These are phyloP conservation scores for Juncus inflexus DNA, from an alignment of 176 grass and related monocot species.

Conservation along the genomic window DNA sequence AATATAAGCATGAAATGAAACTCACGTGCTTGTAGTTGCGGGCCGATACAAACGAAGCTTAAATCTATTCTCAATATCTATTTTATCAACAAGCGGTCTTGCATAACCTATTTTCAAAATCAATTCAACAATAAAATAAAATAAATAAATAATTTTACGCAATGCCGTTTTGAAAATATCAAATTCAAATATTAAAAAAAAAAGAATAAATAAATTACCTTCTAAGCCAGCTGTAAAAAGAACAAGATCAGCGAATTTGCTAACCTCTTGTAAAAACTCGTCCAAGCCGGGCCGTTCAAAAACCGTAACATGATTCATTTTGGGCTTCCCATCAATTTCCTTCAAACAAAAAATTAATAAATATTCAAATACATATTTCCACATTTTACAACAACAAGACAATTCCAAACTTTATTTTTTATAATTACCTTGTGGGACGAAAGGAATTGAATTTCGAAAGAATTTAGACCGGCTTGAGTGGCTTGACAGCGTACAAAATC, in stretches of 20 bases:
- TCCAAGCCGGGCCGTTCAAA: conserved; percentile 92
- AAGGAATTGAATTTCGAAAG: conserved; percentile 73
- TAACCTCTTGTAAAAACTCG: conserved; percentile 64
- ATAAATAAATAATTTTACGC: background rate
- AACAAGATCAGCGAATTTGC: conserved; percentile 86
- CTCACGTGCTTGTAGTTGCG: conserved; percentile 86
- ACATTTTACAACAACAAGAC: background rate
- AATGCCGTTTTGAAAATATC: too few relatives aligned
- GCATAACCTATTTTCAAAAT: conserved; percentile 61
- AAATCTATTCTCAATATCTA: conserved; percentile 74
- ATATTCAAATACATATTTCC: background rate
- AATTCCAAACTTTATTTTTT: background rate
- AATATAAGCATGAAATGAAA: background rate
- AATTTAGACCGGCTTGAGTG: conserved; percentile 58
- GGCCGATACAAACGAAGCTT: conserved; percentile 61
- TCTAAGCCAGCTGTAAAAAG: conserved; percentile 95
- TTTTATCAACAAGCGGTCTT: conserved; percentile 79
- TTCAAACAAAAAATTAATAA: conserved; percentile 35
- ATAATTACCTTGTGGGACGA: conserved; percentile 57
- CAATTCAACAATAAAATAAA: background rate
- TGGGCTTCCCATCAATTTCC: conserved; percentile 76
- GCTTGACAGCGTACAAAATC: conserved; percentile 47
- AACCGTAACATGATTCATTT: conserved; percentile 70
- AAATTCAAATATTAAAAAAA: too few relatives aligned
- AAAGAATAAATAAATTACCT: conserved; percentile 38